Percentiles rank a stretch among this genome's conserved stretches.
Conservation (phyloP, 805 yeast genomes). For the Suhomyces sp. region DNA sequence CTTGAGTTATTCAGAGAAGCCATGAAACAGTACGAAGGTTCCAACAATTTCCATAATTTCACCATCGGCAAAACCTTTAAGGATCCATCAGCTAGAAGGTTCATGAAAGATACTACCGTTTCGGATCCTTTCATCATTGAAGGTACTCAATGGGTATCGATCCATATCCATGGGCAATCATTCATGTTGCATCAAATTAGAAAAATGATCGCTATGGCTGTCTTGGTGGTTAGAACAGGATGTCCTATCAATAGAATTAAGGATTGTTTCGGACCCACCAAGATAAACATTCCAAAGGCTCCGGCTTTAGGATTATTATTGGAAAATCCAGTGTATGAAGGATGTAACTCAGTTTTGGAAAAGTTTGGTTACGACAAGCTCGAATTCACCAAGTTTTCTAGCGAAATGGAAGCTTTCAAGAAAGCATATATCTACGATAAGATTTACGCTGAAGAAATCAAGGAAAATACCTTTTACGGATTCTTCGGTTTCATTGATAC, state of each 20-base stretch:
- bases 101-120: conserved; percentile 74
- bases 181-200: conserved; percentile 98
- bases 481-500: conserved; percentile 90
- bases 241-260: conserved; percentile 73
- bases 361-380: conserved; percentile 77
- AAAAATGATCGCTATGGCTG: conserved; percentile 96
- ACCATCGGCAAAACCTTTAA: conserved; percentile 78
- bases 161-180: conserved; percentile 96
- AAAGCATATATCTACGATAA: conserved; percentile 86
- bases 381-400: conserved; percentile 62
- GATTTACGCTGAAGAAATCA: conserved; percentile 85
- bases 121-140: conserved; percentile 89
- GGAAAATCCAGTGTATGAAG: conserved; percentile 89
- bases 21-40: conserved; percentile 73
- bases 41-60: conserved; percentile 90
- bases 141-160: conserved; percentile 93
- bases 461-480: conserved; percentile 85
- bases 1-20: conserved; percentile 64
- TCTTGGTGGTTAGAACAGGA: conserved; percentile 80
- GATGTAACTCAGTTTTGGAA: conserved; percentile 68
- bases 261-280: conserved; percentile 72
- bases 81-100: conserved; percentile 83
- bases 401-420: conserved; percentile 82
- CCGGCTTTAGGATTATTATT: conserved; percentile 91
- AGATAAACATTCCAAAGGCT: conserved; percentile 92